A percentile compares a stretch with the other conserved stretches of the same genome.
phyloP scores from a whole-genome alignment of 352 stramenopile genomes.

The Phytophthora melonis region DNA sequence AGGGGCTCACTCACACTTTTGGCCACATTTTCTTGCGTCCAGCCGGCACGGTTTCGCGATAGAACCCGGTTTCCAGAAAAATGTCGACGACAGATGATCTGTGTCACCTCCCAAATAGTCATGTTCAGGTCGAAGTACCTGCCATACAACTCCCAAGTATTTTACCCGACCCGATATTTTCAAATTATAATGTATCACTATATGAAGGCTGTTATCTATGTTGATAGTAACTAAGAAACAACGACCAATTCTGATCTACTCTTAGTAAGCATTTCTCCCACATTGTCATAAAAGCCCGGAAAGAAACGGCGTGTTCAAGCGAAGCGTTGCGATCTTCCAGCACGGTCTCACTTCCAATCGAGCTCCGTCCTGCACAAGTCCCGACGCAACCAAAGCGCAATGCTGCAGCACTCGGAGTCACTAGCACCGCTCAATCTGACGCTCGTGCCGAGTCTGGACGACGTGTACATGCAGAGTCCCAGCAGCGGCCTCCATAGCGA shows the following conservation, averaged over 20 bases:
- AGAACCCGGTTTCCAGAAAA: slow-evolving; percentile 16
- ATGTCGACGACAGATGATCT: slow-evolving; percentile 1
- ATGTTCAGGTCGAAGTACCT: not conserved
- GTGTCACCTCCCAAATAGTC: not conserved
- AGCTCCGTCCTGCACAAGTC: slow-evolving; percentile 25
- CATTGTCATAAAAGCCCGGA: slow-evolving; percentile 7
- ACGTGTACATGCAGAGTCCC: slow-evolving; percentile 51
- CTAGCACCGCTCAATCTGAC: slow-evolving; percentile 44
- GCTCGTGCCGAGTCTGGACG: slow-evolving; percentile 37
- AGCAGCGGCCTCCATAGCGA: slow-evolving; percentile 6
- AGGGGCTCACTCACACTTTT: too few relatives aligned
- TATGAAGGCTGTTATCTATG: not conserved
- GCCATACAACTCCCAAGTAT: not conserved
- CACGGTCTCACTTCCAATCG: slow-evolving; percentile 33
- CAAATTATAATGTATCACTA: too few relatives aligned
- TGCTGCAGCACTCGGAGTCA: slow-evolving; percentile 35
- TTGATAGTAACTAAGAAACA: not conserved
- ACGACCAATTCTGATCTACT: not conserved
- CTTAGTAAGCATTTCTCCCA: not conserved
- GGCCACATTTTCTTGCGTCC: slow-evolving; percentile 8
- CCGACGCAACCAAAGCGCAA: slow-evolving; percentile 3
- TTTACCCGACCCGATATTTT: too few relatives aligned
- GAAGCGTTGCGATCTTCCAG: slow-evolving; percentile 38
- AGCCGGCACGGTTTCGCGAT: slow-evolving; percentile 20
- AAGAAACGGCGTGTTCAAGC: slow-evolving; percentile 18